Evolutionary conservation across 805 yeast genomes (phyloP).

Genomic region (Starmerella stigmatis): DNA sequence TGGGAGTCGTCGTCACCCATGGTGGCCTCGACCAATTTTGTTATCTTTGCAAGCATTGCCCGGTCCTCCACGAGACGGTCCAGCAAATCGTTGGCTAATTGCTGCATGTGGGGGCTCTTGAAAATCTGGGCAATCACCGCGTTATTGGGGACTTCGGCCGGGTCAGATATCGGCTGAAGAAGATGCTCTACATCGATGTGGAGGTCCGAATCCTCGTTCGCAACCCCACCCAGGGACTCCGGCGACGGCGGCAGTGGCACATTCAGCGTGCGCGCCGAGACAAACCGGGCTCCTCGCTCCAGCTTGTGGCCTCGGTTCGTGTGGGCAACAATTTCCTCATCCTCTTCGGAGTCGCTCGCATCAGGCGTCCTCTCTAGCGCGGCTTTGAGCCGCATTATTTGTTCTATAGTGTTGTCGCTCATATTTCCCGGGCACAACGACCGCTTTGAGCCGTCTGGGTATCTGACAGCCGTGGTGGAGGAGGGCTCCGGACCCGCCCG

Average conservation of each 20-base stretch:
- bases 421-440: no score
- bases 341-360: conserved; percentile 27
- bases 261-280: conserved; percentile 38
- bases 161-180: conserved; percentile 68
- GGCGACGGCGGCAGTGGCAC: conserved; percentile 22
- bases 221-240: conserved; percentile 26
- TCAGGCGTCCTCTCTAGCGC: conserved; percentile 29
- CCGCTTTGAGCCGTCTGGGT: no score
- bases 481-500: no score
- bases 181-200: conserved; percentile 14
- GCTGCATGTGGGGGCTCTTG: conserved; percentile 43
- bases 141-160: conserved; percentile 65
- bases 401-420: conserved; percentile 7
- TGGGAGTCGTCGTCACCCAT: conserved; percentile 71
- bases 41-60: conserved; percentile 56
- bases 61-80: conserved; percentile 76
- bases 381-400: conserved; percentile 27
- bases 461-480: no score
- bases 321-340: conserved; percentile 1
- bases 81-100: conserved; percentile 61
- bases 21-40: conserved; percentile 63
- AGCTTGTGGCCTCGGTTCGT: conserved; percentile 52
- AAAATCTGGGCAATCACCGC: conserved; percentile 60
- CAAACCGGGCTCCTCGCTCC: conserved; percentile 39
- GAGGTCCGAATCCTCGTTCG: conserved; percentile 41